Evolutionary conservation across 2,329 filamentous ascomycete genomes (phyloP).

Genomic region (Penicillium corylophilum): DNA sequence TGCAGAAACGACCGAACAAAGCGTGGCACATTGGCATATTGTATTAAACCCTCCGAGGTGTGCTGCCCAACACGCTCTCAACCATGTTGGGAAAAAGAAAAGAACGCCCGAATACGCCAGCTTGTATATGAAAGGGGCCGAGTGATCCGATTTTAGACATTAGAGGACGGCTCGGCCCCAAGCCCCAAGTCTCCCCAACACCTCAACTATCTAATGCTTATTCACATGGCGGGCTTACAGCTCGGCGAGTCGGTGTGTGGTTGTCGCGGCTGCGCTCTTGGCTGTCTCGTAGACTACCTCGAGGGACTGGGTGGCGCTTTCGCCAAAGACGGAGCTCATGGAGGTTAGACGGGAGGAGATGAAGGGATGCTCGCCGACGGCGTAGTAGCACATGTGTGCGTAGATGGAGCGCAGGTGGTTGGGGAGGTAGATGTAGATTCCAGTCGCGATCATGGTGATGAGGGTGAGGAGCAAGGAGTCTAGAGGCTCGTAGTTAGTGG

Average conservation of each 20-base stretch:
- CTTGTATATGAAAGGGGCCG: not conserved
- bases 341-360: conserved; percentile 33
- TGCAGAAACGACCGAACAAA: not conserved
- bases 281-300: conserved; percentile 52
- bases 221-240: conserved; percentile 23
- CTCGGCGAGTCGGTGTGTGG: conserved; percentile 33
- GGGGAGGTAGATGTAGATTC: conserved; percentile 86
- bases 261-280: conserved; percentile 44
- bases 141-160: not conserved
- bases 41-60: not conserved
- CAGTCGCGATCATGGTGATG: conserved; percentile 80
- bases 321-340: conserved; percentile 34
- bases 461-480: conserved; percentile 91
- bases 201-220: not conserved
- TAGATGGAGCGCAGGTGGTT: conserved; percentile 82
- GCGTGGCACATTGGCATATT: not conserved
- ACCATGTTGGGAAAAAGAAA: not conserved
- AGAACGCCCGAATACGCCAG: conserved; percentile 30
- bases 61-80: not conserved
- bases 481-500: conserved; percentile 37
- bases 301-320: conserved; percentile 29
- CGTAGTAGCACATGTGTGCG: conserved; percentile 90
- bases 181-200: not conserved
- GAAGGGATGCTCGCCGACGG: conserved; percentile 67
- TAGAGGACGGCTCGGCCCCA: not conserved